phyloP scores from a whole-genome alignment of 2,329 filamentous ascomycete genomes.

The Fusarium sp. region DNA sequence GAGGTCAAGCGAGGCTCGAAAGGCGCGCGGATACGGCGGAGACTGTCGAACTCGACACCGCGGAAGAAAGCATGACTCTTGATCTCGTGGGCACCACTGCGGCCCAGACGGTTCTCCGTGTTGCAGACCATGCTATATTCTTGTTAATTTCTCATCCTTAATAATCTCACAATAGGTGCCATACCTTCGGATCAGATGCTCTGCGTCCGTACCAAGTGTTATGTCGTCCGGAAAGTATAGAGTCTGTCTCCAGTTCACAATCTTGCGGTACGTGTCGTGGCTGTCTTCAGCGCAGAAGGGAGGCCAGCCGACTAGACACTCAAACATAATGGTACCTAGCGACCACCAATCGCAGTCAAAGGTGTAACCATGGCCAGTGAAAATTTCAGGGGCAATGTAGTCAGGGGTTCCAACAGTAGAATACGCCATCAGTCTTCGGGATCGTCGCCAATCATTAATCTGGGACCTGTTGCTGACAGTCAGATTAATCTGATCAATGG shows the following conservation, averaged over 20 bases:
- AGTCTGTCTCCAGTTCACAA: conserved; percentile 97
- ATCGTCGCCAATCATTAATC: conserved; percentile 99
- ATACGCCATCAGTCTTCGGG: conserved; percentile 94
- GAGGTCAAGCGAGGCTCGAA: conserved; percentile 95
- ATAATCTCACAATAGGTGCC: conserved; percentile 45
- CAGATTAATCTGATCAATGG: conserved; percentile 96
- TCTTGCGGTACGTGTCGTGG: conserved; percentile 98
- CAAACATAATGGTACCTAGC: conserved; percentile 98
- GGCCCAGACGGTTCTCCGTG: conserved; percentile 89
- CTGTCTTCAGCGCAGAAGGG: conserved; percentile 98
- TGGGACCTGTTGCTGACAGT: conserved; percentile 97
- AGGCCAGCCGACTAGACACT: conserved; percentile 98
- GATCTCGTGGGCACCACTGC: conserved; percentile 89
- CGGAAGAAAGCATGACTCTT: conserved; percentile 97
- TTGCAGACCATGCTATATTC: conserved; percentile 86
- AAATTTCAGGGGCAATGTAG: conserved; percentile 98
- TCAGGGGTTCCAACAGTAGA: conserved; percentile 98
- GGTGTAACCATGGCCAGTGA: conserved; percentile 94
- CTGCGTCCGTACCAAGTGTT: conserved; percentile 86
- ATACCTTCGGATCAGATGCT: conserved; percentile 92
- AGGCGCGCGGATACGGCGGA: conserved; percentile 92
- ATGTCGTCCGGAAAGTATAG: conserved; percentile 98
- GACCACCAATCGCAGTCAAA: conserved; percentile 99
- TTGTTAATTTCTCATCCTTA: conserved; percentile 25
- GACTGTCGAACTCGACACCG: conserved; percentile 92